phyloP scores from a whole-genome alignment of 1,284 basidiomycete species.

The Ceratobasidium sp. region DNA sequence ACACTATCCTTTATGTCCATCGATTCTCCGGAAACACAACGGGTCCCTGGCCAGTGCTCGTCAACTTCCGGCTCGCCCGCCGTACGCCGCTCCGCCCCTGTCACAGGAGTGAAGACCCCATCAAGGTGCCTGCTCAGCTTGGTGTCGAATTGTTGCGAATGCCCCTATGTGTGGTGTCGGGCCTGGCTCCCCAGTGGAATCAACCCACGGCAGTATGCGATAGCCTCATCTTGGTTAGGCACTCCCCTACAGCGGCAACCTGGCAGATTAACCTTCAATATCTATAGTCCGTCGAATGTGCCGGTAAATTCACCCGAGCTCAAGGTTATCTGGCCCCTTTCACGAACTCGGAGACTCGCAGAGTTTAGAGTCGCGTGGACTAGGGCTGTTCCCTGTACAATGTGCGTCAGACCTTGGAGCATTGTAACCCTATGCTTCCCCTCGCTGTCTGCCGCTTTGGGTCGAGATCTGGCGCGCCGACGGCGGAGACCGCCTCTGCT shows the following conservation, averaged over 20 bases:
- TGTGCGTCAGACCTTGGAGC: neutral
- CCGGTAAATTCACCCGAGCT: conserved; percentile 4
- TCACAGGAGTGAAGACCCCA: neutral
- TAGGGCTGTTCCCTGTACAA: neutral
- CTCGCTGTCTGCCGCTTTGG: neutral
- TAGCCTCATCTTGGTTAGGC: neutral
- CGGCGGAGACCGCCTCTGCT: neutral
- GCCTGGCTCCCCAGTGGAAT: neutral
- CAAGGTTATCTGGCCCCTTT: conserved; percentile 6
- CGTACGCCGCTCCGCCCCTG: neutral
- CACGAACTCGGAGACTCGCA: neutral
- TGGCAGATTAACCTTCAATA: neutral
- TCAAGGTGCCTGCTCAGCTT: neutral
- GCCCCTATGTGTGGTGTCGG: conserved; percentile 13
- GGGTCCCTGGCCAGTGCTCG: neutral
- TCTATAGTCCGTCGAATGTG: neutral
- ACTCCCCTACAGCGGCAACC: neutral
- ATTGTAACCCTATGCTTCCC: neutral
- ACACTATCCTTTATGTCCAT: neutral
- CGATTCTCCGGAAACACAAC: neutral
- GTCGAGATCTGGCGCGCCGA: neutral
- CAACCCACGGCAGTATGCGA: neutral
- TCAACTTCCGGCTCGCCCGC: neutral
- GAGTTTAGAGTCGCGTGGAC: neutral
- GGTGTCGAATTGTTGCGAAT: neutral